Evolutionary conservation across 176 grass and related monocot species (phyloP), one percentile per base, ranked within the genome.

Genomic region (Dendrocalamus sinicus): DNA sequence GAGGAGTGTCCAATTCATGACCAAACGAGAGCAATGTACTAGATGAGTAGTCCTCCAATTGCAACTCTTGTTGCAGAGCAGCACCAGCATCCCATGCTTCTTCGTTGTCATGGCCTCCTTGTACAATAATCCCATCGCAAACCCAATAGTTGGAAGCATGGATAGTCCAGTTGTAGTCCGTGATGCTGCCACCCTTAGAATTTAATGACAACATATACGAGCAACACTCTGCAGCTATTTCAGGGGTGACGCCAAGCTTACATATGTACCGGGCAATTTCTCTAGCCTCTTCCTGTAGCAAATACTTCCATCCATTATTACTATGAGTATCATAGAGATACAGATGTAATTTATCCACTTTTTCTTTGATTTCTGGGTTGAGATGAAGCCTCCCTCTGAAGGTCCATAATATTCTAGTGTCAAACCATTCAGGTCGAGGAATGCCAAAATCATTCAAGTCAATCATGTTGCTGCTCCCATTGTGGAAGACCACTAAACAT

Each of bases 111-210:
- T 41, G 8, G 0, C 0, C 2, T 43, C 17, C 30, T 10, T 44
- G 19, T 53, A 85, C 37, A 37, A 37, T 54, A 22, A 85, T 15
- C 2, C 72, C 83, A 85, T 85, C 83, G 0, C 83, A 85, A 5
- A 85, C 72, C 81, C 70, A 84, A 19, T 75, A 84, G 57, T 1
- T 75, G 9, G 81, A 75, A 20, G 58, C 70, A 47, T 78, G 74
- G 28, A 12, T 23, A 2, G 16, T n/a, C 83, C 63, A 85, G 50
- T 77, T 46, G 37, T 30, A 68, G 47, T 69, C 73, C 4, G 44
- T 7, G 0, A 2, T 5, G 1, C 22, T 0, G 0, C 4, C 15
- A 1, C 11, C 3, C 3, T 0, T 5, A 17, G 0, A 12, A 41
- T 41, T 62, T 0, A 79, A 2, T 0, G 7, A 12, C 4, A 86